phyloP scores from a whole-genome alignment of 371 early-diverging fungal species.

The Catenaria anguillulae region DNA sequence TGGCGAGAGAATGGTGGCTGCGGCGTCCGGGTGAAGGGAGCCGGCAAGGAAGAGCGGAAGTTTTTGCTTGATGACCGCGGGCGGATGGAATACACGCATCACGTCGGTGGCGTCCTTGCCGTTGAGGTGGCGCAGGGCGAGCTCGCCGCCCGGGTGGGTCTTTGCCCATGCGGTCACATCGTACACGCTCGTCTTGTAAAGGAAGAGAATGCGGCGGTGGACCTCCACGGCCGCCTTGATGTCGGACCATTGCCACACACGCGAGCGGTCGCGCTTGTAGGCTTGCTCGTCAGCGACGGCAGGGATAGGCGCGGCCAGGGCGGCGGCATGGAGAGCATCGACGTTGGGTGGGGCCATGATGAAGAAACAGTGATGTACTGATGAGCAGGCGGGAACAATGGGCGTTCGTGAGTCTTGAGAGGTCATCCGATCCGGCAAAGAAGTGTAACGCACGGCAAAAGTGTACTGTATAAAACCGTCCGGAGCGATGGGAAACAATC shows the following conservation, averaged over 20 bases:
- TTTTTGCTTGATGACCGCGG: slow-evolving; percentile 51
- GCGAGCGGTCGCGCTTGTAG: not conserved
- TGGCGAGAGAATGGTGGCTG: not conserved
- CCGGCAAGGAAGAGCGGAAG: slow-evolving; percentile 62
- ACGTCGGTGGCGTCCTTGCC: slow-evolving; percentile 89
- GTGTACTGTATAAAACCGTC: too few relatives aligned
- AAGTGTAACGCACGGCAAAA: too few relatives aligned
- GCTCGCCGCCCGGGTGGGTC: slow-evolving; percentile 82
- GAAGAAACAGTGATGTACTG: too few relatives aligned
- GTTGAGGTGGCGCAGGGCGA: slow-evolving; percentile 63
- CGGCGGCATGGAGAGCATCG: too few relatives aligned
- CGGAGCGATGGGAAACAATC: too few relatives aligned
- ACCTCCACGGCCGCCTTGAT: not conserved
- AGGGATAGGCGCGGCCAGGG: too few relatives aligned
- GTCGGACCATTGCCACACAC: not conserved
- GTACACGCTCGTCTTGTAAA: slow-evolving; percentile 11
- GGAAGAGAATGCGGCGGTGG: slow-evolving; percentile 2
- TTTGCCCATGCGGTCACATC: slow-evolving; percentile 23
- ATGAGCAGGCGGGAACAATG: too few relatives aligned
- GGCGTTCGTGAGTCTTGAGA: too few relatives aligned
- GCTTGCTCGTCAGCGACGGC: too few relatives aligned
- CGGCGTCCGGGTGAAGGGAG: not conserved
- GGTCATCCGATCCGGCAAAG: too few relatives aligned
- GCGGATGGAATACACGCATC: slow-evolving; percentile 73
- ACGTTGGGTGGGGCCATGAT: too few relatives aligned